Percentiles rank a stretch among this genome's conserved stretches.
phyloP scores from a whole-genome alignment of 108 stramenopile genomes.

The Halocafeteria seosinensis region DNA sequence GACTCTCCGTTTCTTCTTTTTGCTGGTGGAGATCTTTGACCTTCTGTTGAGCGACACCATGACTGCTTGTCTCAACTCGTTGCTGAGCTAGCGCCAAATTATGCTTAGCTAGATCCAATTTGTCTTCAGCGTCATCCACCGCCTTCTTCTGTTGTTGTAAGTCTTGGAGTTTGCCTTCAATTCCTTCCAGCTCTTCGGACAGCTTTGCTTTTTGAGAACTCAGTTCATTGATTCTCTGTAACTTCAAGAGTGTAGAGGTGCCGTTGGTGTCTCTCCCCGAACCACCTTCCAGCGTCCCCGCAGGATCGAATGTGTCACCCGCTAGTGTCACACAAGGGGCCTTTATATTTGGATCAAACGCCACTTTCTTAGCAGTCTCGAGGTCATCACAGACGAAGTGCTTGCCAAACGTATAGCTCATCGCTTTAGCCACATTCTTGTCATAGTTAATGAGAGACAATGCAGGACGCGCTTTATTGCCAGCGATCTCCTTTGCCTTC shows the following conservation, averaged over 20 bases:
- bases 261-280: constrained; percentile 46
- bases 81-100: constrained; percentile 17
- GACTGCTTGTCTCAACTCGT: constrained; percentile 17
- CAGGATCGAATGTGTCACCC: constrained; percentile 89
- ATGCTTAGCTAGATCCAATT: neutral
- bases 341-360: constrained; percentile 57
- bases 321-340: constrained; percentile 77
- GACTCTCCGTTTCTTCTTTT: neutral
- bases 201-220: constrained; percentile 37
- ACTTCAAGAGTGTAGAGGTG: constrained; percentile 54
- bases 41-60: too few species aligned
- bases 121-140: neutral
- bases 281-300: constrained; percentile 86
- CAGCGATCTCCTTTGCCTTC: constrained; percentile 48
- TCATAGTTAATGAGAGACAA: constrained; percentile 87
- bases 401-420: constrained; percentile 82
- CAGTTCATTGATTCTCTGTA: constrained; percentile 41
- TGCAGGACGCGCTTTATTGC: constrained; percentile 56
- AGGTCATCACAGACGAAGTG: constrained; percentile 70
- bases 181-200: constrained; percentile 21
- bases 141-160: constrained; percentile 10
- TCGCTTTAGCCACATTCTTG: constrained; percentile 70
- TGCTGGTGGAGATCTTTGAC: neutral
- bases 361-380: constrained; percentile 69
- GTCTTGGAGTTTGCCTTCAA: constrained; percentile 40